These are phyloP conservation scores for Austroboletus eburneus DNA, from an alignment of 768 basidiomycete species.

Conservation along the genomic window DNA sequence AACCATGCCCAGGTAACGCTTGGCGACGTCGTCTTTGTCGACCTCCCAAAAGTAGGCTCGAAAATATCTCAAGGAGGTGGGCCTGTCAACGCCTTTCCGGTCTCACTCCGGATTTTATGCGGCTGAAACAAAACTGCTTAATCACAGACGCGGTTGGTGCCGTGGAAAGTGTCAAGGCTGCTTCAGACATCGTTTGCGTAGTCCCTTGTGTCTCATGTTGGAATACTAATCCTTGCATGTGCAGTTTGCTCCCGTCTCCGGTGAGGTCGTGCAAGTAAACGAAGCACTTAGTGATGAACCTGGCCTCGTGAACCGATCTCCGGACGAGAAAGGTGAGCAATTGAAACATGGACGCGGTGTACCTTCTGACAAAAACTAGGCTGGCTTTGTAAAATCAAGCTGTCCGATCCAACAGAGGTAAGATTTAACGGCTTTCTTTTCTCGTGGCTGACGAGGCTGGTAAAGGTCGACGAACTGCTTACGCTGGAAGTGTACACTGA, in stretches of 20 bases:
- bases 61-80: constrained; percentile 70
- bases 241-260: constrained; percentile 92
- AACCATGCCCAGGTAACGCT: constrained; percentile 88
- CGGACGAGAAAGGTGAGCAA: constrained; percentile 72
- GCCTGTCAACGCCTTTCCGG: constrained; percentile 29
- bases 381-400: constrained; percentile 93
- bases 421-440: constrained; percentile 8
- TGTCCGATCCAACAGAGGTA: constrained; percentile 77
- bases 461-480: constrained; percentile 67
- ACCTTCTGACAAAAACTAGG: constrained; percentile 42
- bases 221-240: constrained; percentile 7
- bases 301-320: constrained; percentile 81
- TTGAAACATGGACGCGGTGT: background rate
- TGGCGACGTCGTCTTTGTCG: constrained; percentile 97
- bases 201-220: background rate
- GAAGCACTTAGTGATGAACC: constrained; percentile 61
- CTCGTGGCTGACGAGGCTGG: background rate
- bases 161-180: constrained; percentile 95
- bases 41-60: constrained; percentile 67
- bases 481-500: constrained; percentile 71
- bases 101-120: constrained; percentile 2
- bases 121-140: constrained; percentile 1
- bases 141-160: constrained; percentile 76
- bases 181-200: constrained; percentile 80
- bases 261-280: constrained; percentile 79